Base-by-base conservation (phyloP, 805 yeast species). In the Pichia thaimueangensis region DNA sequence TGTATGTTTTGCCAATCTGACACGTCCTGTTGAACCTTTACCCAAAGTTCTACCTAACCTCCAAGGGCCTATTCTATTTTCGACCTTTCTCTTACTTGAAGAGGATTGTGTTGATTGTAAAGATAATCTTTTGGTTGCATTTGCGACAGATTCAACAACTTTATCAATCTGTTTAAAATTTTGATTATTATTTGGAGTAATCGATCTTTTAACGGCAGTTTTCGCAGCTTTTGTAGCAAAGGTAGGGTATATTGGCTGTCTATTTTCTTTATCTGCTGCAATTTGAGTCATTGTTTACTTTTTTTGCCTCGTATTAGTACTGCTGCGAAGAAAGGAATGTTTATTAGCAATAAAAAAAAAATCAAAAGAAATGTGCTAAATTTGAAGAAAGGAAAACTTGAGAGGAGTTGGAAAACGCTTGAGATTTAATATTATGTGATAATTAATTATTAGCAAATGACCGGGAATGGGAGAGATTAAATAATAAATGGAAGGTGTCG, bases 1-100 rank as follows among this genome's bases (percentile, higher is more conserved):
- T 47, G 71, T 66, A 57, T 85, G 82, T 45, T 82, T 82, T 11
- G 89, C 93, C 31, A 85, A 60, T 20, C 86, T 68, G 1, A 85
- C 94, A 42, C 89, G 69, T 4, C 91, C 91, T 0, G 93, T 82
- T 37, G 93, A 85, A 15, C 94, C 94, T 52, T 84, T 72, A 3
- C 94, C 94, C 39, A 85, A 62, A 5, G 91, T 82, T 54, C 79
- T 77, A 16, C 93, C 93, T 41, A 85, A 66, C 51, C 74, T 74
- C 94, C 94, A 85, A 13, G 94, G 94, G 1, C 94, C 94, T 20
- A 85, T 82, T 46, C 57, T 53, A 45, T 64, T 64, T 45, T 64
- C 67, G 3, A 64, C 60, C 41, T 62, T 63, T 13, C 66, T 45
- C 48, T 64, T 64, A 16, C 47, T 45, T 33, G 56, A 54, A 24